These are phyloP conservation scores for Lotus japonicus DNA, from an alignment of 306 rosid genomes.

Conservation along the genomic window DNA sequence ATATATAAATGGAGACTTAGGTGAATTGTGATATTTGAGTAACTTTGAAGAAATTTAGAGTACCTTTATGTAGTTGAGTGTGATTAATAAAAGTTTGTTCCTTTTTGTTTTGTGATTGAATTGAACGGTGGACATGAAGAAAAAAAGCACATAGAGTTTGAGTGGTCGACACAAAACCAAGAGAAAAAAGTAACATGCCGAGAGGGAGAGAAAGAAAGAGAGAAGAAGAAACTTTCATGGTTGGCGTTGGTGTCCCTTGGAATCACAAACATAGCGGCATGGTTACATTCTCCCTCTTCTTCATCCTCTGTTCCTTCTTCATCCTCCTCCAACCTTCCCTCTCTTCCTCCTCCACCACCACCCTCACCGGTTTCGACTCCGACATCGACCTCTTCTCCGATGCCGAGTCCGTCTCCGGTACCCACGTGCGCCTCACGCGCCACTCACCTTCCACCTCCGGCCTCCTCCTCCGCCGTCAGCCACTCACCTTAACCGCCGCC, in stretches of 20 bases:
- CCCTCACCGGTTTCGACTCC: slow-evolving; percentile 43
- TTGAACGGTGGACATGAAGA: no score
- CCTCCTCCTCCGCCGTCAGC: slow-evolving; percentile 30
- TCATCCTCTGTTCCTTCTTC: slow-evolving; percentile 20
- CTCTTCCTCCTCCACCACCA: slow-evolving; percentile 1
- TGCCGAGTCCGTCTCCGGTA: slow-evolving; percentile 30
- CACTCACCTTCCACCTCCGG: slow-evolving; percentile 39
- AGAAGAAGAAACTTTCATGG: not conserved
- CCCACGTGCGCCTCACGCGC: slow-evolving; percentile 37
- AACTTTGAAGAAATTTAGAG: no score
- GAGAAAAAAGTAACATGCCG: not conserved
- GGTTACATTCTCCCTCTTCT: slow-evolving; percentile 33
- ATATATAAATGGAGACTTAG: no score
- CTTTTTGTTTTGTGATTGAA: no score
- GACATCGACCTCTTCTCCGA: slow-evolving; percentile 45
- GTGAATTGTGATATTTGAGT: no score
- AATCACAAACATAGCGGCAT: slow-evolving; percentile 22
- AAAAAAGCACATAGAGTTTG: not conserved
- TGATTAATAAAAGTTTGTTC: no score
- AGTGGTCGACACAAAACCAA: not conserved
- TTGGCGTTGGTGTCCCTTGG: not conserved
- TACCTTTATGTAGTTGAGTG: no score
- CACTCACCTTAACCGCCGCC: slow-evolving; percentile 24
- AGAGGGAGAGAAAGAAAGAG: not conserved
- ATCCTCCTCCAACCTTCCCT: slow-evolving; percentile 27